Percentiles rank a stretch among this genome's conserved stretches.
Evolutionary conservation across 108 stramenopile species (phyloP).

Genomic region (Cyclostephanos tholiformis): DNA sequence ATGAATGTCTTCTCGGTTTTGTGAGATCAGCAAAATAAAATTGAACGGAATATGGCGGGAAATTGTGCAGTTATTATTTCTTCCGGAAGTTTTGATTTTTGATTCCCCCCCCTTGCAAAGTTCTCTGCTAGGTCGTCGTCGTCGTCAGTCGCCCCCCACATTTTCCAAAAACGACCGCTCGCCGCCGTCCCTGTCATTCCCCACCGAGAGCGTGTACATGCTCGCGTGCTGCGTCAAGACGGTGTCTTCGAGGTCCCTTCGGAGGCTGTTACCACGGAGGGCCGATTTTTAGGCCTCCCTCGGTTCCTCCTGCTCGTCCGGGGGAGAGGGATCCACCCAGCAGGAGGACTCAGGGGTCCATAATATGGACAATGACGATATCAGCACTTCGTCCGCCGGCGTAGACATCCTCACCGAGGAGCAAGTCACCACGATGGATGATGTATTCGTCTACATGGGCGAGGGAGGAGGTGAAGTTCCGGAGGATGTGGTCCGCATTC

Average conservation of each 20-base stretch:
- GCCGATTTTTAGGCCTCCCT: background rate
- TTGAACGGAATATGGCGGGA: too few species aligned
- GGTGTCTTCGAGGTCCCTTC: conserved; percentile 6
- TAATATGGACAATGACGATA: too few species aligned
- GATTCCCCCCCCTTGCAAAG: too few species aligned
- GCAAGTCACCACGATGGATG: too few species aligned
- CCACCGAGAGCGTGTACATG: conserved; percentile 21
- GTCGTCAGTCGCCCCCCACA: background rate
- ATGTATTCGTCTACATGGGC: background rate
- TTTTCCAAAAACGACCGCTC: background rate
- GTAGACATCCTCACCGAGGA: too few species aligned
- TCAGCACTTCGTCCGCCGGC: too few species aligned
- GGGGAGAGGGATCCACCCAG: background rate
- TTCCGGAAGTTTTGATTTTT: too few species aligned
- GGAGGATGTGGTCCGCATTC: background rate
- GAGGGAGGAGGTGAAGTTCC: background rate
- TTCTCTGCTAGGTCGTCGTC: background rate
- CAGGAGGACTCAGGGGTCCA: background rate
- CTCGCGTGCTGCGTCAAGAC: conserved; percentile 30
- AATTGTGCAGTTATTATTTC: too few species aligned
- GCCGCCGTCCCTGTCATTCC: conserved; percentile 6
- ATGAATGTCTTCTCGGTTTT: too few species aligned
- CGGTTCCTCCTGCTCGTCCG: background rate
- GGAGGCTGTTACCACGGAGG: background rate
- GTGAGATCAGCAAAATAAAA: too few species aligned